phyloP scores from a whole-genome alignment of 768 basidiomycete species.

The Cytidiella melzeri region DNA sequence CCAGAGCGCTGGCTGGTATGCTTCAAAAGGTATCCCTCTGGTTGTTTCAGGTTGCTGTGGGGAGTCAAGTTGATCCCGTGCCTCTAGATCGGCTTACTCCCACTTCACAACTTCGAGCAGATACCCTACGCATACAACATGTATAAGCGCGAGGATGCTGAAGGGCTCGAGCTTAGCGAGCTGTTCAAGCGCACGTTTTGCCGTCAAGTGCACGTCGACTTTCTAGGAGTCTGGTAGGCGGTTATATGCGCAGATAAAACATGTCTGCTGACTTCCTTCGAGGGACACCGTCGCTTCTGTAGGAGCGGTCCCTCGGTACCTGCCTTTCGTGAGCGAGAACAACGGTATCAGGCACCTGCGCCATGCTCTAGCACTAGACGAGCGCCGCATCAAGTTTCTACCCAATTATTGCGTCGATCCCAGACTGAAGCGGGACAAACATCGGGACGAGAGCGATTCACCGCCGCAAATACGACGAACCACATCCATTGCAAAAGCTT shows the following conservation, averaged over 20 bases:
- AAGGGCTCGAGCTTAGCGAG: conserved; percentile 11
- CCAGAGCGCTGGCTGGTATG: conserved; percentile 36
- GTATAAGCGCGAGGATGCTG: conserved; percentile 16
- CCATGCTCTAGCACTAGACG: conserved; percentile 62
- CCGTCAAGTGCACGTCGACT: conserved; percentile 38
- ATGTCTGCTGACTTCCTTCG: neutral
- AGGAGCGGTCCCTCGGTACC: conserved; percentile 41
- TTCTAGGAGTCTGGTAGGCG: conserved; percentile 46
- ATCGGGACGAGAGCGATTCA: too few relatives aligned
- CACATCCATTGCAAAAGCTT: neutral
- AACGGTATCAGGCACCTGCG: conserved; percentile 52
- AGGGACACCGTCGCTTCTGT: conserved; percentile 71
- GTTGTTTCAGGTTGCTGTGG: neutral
- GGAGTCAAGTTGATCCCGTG: neutral
- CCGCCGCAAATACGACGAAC: neutral
- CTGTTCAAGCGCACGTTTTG: conserved; percentile 43
- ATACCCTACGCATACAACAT: conserved; percentile 27
- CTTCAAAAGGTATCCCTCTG: conserved; percentile 19
- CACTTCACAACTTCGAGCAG: conserved; percentile 23
- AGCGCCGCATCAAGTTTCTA: conserved; percentile 49
- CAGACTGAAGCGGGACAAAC: conserved; percentile 24
- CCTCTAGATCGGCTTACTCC: conserved; percentile 24
- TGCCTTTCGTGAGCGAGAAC: conserved; percentile 53
- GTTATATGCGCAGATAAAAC: neutral
- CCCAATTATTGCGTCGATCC: conserved; percentile 16